Evolutionary conservation across 1,139 yeast species (phyloP), one percentile per base, ranked within the genome.

Genomic region (Candida sanyaensis): DNA sequence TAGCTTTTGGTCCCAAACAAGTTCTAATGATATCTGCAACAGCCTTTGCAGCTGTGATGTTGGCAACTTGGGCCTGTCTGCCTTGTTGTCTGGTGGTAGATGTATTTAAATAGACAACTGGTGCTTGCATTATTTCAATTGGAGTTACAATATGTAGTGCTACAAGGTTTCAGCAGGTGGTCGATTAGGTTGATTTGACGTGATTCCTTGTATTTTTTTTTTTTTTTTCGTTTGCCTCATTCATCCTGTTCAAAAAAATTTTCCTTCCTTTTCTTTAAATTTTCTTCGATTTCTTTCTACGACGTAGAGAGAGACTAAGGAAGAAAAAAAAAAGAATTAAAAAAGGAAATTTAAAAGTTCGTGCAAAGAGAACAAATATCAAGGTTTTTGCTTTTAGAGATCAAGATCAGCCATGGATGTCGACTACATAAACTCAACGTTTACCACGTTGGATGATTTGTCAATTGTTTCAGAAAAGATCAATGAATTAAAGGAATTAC

Each of bases 1-100:
- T 93, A 41, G 99, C 99, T 69, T 92, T 92, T 46, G 99, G 99
- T n/a, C 99, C 99, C 52, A 93, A 78, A 78, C 99, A 95, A 29
- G 99, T 93, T 67, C 99, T 81, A 60, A 95, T 91, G 62, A 95
- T 92, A 67, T 93, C 98, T 0, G 97, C 96, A 42, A 92, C 97
- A 8, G 99, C 97, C 68, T 95, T 95, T 28, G 99, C 99, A 2
- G 99, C 99, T 7, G 97, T 90, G 70, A 95, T 93, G 64, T 95
- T 95, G 53, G 97, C 89, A 51, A 89, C 80, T 72, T 95, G 99
- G 2, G 99, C 99, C 68, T 92, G 93, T 59, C 98, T 91, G 43
- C 99, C 99, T 37, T 92, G 85, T 64, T 95, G 96, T 66, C 99
- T 86, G 67, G 91, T 96, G 54, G 92, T 87, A 48, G 90, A 83